These are phyloP conservation scores for Volvox reticuliferus DNA, from an alignment of 139 green algal species.

Conservation along the genomic window DNA sequence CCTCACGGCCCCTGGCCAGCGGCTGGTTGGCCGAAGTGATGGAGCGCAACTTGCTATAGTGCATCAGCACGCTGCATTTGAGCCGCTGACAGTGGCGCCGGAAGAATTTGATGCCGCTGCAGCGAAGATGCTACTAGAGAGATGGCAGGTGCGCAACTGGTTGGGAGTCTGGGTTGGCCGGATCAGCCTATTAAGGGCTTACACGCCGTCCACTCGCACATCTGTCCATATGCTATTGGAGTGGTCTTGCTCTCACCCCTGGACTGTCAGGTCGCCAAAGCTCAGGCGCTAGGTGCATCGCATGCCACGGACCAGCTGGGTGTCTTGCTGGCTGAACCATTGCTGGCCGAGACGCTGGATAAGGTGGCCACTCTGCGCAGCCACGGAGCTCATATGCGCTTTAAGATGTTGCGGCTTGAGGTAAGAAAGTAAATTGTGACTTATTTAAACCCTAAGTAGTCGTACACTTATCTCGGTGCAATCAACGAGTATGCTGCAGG, in stretches of 20 bases:
- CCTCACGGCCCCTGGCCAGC: slow-evolving; percentile 25
- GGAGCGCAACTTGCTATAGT: background rate
- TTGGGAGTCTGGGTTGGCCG: background rate
- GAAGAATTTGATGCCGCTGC: background rate
- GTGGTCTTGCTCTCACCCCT: too few relatives aligned
- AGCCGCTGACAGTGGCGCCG: background rate
- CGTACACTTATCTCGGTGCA: too few relatives aligned
- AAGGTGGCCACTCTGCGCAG: slow-evolving; percentile 65
- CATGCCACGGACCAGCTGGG: slow-evolving; percentile 55
- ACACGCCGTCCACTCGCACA: too few relatives aligned
- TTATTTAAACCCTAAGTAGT: too few relatives aligned
- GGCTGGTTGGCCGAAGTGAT: slow-evolving; percentile 18
- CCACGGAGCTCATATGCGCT: slow-evolving; percentile 73
- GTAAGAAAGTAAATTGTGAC: background rate
- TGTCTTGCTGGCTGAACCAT: slow-evolving; percentile 69
- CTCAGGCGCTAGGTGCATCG: slow-evolving; percentile 69
- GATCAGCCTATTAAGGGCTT: background rate
- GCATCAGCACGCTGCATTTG: background rate
- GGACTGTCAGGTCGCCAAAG: slow-evolving; percentile 70
- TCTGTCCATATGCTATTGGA: too few relatives aligned
- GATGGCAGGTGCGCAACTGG: slow-evolving; percentile 22
- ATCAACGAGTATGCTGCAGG: background rate
- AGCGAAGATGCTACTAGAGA: background rate
- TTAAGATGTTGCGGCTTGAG: slow-evolving; percentile 30
- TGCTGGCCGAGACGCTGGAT: slow-evolving; percentile 63